These are phyloP conservation scores for Sporodiniella umbellata DNA, from an alignment of 371 early-diverging fungal genomes.

Conservation along the genomic window DNA sequence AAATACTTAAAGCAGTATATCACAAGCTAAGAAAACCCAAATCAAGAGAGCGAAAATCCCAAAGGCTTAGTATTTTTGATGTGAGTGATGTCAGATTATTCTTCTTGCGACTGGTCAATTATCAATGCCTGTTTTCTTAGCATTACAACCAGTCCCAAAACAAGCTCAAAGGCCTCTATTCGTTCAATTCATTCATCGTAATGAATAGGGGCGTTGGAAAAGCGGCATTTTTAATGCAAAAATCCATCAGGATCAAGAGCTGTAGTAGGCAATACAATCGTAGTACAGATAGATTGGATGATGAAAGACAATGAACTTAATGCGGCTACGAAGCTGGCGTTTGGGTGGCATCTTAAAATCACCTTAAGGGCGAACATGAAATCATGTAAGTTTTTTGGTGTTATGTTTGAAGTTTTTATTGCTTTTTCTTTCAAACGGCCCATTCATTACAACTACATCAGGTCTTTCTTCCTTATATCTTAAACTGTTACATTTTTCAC, in stretches of 20 bases:
- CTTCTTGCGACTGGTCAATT: constrained; percentile 16
- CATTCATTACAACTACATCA: constrained; percentile 8
- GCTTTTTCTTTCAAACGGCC: constrained; percentile 7
- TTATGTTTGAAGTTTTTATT: constrained; percentile 10
- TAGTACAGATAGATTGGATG: constrained; percentile 10
- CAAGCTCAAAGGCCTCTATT: constrained; percentile 15
- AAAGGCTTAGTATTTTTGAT: constrained; percentile 13
- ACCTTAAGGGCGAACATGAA: constrained; percentile 11
- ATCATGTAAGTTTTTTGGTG: constrained; percentile 11
- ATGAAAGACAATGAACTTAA: constrained; percentile 4
- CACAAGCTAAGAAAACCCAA: too few relatives aligned
- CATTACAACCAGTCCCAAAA: constrained; percentile 13
- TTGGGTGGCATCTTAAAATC: constrained; percentile 8
- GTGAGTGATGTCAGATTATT: constrained; percentile 17
- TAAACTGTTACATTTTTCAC: constrained; percentile 11
- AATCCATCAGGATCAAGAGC: constrained; percentile 8
- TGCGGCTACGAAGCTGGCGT: constrained; percentile 8
- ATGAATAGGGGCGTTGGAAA: constrained; percentile 5
- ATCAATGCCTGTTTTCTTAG: constrained; percentile 16
- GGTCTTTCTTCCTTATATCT: constrained; percentile 2
- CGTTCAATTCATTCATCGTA: constrained; percentile 14
- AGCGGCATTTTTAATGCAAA: constrained; percentile 7
- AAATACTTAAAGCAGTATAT: too few relatives aligned
- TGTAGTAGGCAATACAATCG: constrained; percentile 8
- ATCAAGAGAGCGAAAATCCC: neutral